Evolutionary conservation across 768 basidiomycete genomes (phyloP).

Genomic region (Mycena amicta): DNA sequence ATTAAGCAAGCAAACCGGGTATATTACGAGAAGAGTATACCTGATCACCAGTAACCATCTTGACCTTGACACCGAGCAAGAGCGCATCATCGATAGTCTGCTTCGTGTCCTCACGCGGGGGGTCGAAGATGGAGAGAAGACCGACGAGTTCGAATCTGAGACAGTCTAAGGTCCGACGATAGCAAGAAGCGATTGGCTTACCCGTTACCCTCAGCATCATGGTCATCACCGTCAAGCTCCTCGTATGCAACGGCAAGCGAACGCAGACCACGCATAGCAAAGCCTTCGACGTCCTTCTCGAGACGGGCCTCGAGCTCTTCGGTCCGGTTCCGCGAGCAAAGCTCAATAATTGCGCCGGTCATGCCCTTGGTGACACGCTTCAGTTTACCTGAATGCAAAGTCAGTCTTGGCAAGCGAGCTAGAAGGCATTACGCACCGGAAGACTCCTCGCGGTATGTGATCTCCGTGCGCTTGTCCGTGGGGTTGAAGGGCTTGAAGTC

Average conservation of each 20-base stretch:
- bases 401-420: neutral
- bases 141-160: slow-evolving; percentile 98
- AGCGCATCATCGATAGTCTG: slow-evolving; percentile 98
- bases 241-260: slow-evolving; percentile 96
- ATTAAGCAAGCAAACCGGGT: neutral
- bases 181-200: slow-evolving; percentile 96
- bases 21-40: neutral
- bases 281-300: slow-evolving; percentile 95
- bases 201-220: slow-evolving; percentile 89
- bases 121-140: slow-evolving; percentile 96
- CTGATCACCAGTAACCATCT: slow-evolving; percentile 99
- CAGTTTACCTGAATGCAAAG: slow-evolving; percentile 57
- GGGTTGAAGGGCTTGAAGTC: slow-evolving; percentile 99
- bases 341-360: slow-evolving; percentile 98
- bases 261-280: slow-evolving; percentile 93
- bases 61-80: slow-evolving; percentile 94
- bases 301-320: slow-evolving; percentile 88
- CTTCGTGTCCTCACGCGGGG: slow-evolving; percentile 97
- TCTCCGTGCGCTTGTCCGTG: slow-evolving; percentile 98
- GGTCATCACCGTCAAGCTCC: slow-evolving; percentile 83
- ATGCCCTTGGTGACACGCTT: slow-evolving; percentile 99
- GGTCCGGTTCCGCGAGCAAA: slow-evolving; percentile 97
- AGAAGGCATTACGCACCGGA: slow-evolving; percentile 42
- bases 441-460: slow-evolving; percentile 93
- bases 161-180: slow-evolving; percentile 93